phyloP scores from a whole-genome alignment of 2,329 filamentous ascomycete species.

The Aspergillus intermedius region DNA sequence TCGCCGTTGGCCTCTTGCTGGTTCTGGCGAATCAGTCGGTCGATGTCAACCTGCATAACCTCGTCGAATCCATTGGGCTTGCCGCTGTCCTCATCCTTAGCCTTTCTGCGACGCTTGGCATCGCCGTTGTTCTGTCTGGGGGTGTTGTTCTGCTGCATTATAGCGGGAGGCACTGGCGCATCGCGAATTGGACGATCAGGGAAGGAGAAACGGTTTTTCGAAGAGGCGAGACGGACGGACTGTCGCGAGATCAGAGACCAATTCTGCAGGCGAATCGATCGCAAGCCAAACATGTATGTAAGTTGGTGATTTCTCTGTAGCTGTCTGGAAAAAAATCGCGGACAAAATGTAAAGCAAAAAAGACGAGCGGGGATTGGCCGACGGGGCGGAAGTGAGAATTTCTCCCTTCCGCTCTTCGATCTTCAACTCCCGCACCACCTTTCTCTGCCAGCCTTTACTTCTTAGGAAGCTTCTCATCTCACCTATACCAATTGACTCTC shows the following conservation, averaged over 20 bases:
- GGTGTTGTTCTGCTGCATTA: conserved; percentile 19
- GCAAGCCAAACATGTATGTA: neutral
- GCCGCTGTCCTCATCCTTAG: conserved; percentile 53
- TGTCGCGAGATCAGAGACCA: neutral
- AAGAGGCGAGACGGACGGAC: neutral
- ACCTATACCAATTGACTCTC: conserved; percentile 1
- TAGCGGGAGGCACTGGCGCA: conserved; percentile 16
- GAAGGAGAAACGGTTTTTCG: neutral
- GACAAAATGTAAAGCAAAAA: conserved; percentile 8
- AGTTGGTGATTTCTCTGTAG: neutral
- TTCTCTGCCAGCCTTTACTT: no score
- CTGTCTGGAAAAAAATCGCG: neutral
- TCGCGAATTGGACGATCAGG: conserved; percentile 3
- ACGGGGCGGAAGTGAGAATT: neutral
- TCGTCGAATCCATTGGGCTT: conserved; percentile 60
- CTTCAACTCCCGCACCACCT: neutral
- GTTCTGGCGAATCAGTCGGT: conserved; percentile 33
- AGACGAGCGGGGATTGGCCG: conserved; percentile 17
- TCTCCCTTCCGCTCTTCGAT: neutral
- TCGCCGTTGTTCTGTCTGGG: conserved; percentile 18
- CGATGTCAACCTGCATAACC: conserved; percentile 59
- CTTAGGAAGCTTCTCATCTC: neutral
- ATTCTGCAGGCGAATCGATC: neutral
- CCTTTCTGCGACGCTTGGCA: conserved; percentile 38
- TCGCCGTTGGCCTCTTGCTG: conserved; percentile 23